Evolutionary conservation across 805 yeast genomes (phyloP).

Genomic region (Zygosaccharomyces gambellarensis): DNA sequence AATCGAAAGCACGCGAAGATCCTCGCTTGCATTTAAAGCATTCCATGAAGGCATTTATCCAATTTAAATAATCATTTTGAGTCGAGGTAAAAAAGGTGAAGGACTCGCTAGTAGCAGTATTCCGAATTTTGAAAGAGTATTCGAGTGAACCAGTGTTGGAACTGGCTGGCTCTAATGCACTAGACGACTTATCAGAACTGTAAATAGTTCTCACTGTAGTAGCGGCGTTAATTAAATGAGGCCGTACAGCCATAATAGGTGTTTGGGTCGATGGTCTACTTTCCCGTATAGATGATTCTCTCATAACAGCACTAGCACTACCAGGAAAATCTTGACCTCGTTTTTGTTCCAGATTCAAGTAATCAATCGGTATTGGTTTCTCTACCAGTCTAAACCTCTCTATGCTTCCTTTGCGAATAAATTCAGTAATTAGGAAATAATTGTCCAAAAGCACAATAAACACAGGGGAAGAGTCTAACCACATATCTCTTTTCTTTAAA

Average conservation of each 20-base stretch:
- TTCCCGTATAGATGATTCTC: conserved; percentile 9
- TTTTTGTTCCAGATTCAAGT: conserved; percentile 49
- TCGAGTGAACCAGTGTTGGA: conserved; percentile 13
- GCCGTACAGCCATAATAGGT: conserved; percentile 21
- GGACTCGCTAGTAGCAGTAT: conserved; percentile 52
- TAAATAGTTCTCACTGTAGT: conserved; percentile 18
- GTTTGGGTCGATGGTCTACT: conserved; percentile 11
- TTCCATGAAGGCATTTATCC: conserved; percentile 50
- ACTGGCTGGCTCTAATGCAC: conserved; percentile 18
- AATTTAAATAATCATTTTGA: conserved; percentile 48
- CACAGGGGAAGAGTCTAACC: conserved; percentile 49
- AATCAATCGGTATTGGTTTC: conserved; percentile 58
- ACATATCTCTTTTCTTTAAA: conserved; percentile 56
- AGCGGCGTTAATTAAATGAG: conserved; percentile 22
- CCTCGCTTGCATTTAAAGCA: conserved; percentile 42
- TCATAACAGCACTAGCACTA: conserved; percentile 6
- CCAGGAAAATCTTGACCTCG: conserved; percentile 12
- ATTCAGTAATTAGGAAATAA: conserved; percentile 60
- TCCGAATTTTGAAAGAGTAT: conserved; percentile 47
- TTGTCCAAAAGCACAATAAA: conserved; percentile 65
- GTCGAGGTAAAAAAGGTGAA: conserved; percentile 47
- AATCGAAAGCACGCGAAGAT: conserved; percentile 49
- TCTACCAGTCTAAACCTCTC: conserved; percentile 44
- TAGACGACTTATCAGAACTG: conserved; percentile 4
- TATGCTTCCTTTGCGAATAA: conserved; percentile 38